Evolutionary conservation across 306 rosid species (phyloP).

Genomic region (Clitoria ternatea): DNA sequence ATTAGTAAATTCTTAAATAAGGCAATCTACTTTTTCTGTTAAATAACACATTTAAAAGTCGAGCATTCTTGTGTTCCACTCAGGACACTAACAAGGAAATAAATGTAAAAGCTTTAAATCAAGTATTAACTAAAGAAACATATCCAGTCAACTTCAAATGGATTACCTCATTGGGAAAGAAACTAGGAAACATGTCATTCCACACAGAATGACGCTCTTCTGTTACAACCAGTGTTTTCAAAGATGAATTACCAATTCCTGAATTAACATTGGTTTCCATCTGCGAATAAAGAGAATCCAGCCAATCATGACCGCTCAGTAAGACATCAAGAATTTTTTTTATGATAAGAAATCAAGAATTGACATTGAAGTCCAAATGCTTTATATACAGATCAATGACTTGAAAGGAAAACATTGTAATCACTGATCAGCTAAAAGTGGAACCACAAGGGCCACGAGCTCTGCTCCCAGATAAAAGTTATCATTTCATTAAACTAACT

Average conservation of each 20-base stretch:
- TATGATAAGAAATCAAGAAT: too few relatives aligned
- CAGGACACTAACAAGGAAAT: background rate
- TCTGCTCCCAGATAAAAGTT: background rate
- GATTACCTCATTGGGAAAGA: constrained; percentile 68
- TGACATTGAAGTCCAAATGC: background rate
- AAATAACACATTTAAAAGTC: background rate
- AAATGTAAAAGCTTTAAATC: background rate
- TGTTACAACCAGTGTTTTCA: constrained; percentile 48
- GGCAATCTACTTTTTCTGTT: background rate
- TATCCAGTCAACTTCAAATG: background rate
- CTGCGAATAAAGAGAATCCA: constrained; percentile 43
- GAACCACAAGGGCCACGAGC: background rate
- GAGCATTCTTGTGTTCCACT: background rate
- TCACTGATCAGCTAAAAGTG: constrained; percentile 6
- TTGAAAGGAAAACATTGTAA: constrained; percentile 8
- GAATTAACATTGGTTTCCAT: constrained; percentile 49
- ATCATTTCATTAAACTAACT: background rate
- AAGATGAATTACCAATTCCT: constrained; percentile 40
- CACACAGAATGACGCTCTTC: constrained; percentile 51
- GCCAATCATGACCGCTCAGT: background rate
- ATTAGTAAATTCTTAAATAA: background rate
- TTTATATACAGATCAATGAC: constrained; percentile 2
- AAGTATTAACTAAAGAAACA: background rate
- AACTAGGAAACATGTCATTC: constrained; percentile 51
- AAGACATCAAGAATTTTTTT: background rate